Base-by-base conservation (phyloP, 495 filamentous ascomycete species). In the Antarctomyces pellizariae region DNA sequence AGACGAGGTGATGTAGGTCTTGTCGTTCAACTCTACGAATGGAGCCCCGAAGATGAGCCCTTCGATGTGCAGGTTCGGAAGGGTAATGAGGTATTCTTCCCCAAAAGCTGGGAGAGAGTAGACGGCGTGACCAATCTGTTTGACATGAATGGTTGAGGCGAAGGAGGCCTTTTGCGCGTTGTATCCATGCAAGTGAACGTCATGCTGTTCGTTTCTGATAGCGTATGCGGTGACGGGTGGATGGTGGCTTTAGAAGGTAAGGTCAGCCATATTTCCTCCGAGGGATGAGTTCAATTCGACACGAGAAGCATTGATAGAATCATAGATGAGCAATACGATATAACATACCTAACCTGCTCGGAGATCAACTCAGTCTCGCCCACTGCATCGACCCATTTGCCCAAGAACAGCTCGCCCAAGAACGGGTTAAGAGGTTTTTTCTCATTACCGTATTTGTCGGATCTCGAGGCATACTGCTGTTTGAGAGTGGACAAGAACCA, bases 81-180 rank as follows among this genome's bases (percentile, higher is more conserved):
- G 66, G 7, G 82, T 91, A 49, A 97, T 92, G 33, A 95, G 52
- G 47, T 80, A 90, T 33, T 60, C 62, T 44, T 92, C 82, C 15
- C 50, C 49, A 31, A 55, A 68, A 3, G 53, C 52, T 25, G 77
- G 74, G 29, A 91, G 49, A 15, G 75, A 68, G 26, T 82, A 63
- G 11, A 89, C 51, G n/a, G 84, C 82, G 41, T 95, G 84, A 29
- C 86, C 86, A 47, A 93, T 74, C 56, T 95, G 84, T 52, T 86
- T 89, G 44, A 97, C 71, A 37, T 84, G 70, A 48, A 97, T 93
- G 7, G 84, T 89, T 26, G 73, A 71, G 16, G 73, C 75, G 46
- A 95, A 92, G 13, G 73, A 80, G 4, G 82, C 86, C 47, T 92
- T 95, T 42, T 93, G 89, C n/a, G 76, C 89, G 38, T 93, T 92